Evolutionary conservation across 352 stramenopile genomes (phyloP).

Genomic region (Hyphochytrium catenoides): DNA sequence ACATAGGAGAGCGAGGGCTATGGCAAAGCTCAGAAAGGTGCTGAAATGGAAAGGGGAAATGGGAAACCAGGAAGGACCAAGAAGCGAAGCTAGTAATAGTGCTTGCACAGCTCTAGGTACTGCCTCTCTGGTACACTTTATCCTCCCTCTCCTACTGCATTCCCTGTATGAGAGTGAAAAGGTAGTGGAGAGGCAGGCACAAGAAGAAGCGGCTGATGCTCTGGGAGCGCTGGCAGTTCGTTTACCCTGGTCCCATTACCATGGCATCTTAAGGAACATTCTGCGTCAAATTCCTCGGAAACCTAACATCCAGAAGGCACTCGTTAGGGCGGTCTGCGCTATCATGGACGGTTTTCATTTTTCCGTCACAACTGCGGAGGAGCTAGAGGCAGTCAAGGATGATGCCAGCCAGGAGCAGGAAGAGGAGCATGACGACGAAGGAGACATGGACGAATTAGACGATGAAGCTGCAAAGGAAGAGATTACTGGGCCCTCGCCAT

Average conservation of each 20-base stretch:
- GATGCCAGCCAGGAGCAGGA: slow-evolving; percentile 18
- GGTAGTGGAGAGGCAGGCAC: no score
- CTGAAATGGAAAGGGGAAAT: slow-evolving; percentile 17
- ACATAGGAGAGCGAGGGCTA: slow-evolving; percentile 72
- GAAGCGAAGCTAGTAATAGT: slow-evolving; percentile 9
- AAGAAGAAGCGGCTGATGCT: slow-evolving; percentile 78
- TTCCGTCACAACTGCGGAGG: slow-evolving; percentile 11
- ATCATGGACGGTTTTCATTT: slow-evolving; percentile 94
- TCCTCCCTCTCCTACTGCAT: slow-evolving; percentile 84
- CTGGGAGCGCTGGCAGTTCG: slow-evolving; percentile 66
- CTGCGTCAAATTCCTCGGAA: slow-evolving; percentile 74
- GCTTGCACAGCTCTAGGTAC: slow-evolving; percentile 1
- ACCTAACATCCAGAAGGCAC: slow-evolving; percentile 68
- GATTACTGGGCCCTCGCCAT: slow-evolving; percentile 4
- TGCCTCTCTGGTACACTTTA: slow-evolving; percentile 64
- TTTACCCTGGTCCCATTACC: slow-evolving; percentile 91
- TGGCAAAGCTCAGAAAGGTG: slow-evolving; percentile 63
- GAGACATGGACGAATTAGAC: slow-evolving; percentile 5
- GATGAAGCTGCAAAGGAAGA: background rate
- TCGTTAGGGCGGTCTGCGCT: slow-evolving; percentile 69
- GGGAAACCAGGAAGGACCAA: slow-evolving; percentile 4
- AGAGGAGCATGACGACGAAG: slow-evolving; percentile 4
- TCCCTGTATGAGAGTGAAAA: slow-evolving; percentile 83
- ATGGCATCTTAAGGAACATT: slow-evolving; percentile 63
- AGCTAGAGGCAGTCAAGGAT: slow-evolving; percentile 10